Conservation (phyloP, 345 rosid genomes). For the Syzygium aqueum region DNA sequence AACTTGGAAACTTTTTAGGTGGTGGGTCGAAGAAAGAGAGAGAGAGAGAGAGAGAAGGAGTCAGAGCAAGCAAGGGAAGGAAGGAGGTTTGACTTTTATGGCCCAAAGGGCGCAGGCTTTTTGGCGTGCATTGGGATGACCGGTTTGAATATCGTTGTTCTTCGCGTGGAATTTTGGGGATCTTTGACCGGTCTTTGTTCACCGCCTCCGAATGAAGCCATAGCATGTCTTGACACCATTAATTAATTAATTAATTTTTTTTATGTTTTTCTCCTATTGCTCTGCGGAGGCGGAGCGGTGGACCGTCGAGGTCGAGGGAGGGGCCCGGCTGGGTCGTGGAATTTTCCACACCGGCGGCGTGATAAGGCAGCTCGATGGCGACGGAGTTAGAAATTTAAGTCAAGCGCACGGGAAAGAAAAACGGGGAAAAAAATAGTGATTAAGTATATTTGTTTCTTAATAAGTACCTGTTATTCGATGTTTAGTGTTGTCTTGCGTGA, state of each 20-base stretch:
- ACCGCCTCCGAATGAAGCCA: background rate
- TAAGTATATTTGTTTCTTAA: background rate
- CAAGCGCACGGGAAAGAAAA: background rate
- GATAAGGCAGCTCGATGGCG: background rate
- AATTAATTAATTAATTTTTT: background rate
- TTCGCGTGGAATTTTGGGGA: background rate
- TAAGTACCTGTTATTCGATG: background rate
- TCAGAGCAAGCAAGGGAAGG: background rate
- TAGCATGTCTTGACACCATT: background rate
- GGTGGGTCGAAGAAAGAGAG: background rate
- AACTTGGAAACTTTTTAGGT: background rate
- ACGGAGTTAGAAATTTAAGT: background rate
- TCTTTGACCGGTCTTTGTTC: conserved; percentile 1
- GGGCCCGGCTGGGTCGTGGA: background rate
- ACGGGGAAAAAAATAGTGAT: background rate
- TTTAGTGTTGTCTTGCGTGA: background rate
- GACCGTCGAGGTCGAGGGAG: background rate
- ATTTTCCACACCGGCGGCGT: background rate
- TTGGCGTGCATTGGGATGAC: background rate
- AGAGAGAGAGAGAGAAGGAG: background rate
- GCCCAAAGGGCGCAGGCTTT: background rate
- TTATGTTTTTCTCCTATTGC: background rate
- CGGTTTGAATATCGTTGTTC: background rate
- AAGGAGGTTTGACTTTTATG: background rate
- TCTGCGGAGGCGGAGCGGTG: background rate